Evolutionary conservation across 306 rosid species (phyloP).

Genomic region (Lathyrus aphaca): DNA sequence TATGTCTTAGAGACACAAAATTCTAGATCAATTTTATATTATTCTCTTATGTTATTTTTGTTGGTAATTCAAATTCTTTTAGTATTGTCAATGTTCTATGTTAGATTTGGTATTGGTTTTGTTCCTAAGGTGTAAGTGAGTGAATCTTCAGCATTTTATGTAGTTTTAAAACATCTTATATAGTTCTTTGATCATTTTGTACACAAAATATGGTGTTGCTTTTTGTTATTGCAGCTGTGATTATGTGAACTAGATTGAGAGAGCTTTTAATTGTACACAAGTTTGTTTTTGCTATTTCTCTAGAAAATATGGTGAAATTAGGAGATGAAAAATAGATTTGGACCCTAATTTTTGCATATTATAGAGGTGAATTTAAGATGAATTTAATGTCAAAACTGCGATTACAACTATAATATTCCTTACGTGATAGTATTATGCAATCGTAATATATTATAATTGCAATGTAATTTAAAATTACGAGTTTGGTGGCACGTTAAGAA

Average conservation of each 20-base stretch:
- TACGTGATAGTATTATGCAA: too few relatives aligned
- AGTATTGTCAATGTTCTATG: neutral
- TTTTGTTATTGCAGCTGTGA: constrained; percentile 13
- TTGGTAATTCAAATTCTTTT: neutral
- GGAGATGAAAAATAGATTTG: too few relatives aligned
- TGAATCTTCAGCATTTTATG: constrained; percentile 28
- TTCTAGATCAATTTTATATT: neutral
- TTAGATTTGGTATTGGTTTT: neutral
- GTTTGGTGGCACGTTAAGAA: too few relatives aligned
- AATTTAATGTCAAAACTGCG: too few relatives aligned
- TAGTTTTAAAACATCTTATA: constrained; percentile 2
- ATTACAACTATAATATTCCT: too few relatives aligned
- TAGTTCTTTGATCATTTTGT: constrained; percentile 1
- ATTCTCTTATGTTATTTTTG: neutral
- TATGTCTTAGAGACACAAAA: neutral
- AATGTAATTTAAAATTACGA: too few relatives aligned
- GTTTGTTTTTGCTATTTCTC: too few relatives aligned
- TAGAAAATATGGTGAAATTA: too few relatives aligned
- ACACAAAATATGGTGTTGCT: neutral
- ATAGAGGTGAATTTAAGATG: too few relatives aligned
- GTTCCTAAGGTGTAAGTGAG: neutral
- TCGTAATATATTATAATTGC: too few relatives aligned
- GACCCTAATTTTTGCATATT: too few relatives aligned
- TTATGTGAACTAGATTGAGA: neutral
- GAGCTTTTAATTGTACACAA: too few relatives aligned